These are phyloP conservation scores for Pythium aquatile DNA, from an alignment of 352 stramenopile species.

Conservation along the genomic window DNA sequence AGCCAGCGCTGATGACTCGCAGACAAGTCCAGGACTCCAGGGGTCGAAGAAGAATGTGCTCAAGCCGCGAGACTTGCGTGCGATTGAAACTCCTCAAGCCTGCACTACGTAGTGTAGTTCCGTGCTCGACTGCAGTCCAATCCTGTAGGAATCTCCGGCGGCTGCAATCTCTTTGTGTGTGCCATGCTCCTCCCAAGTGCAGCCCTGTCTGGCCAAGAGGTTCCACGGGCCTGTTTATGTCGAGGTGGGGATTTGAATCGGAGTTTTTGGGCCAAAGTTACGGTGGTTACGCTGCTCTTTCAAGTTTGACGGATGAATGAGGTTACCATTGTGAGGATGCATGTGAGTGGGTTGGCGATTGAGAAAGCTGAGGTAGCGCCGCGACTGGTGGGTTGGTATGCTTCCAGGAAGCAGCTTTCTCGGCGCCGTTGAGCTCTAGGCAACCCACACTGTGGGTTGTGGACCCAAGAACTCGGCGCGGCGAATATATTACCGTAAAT, in stretches of 20 bases:
- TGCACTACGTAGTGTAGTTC: not conserved
- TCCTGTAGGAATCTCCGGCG: not conserved
- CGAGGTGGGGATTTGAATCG: not conserved
- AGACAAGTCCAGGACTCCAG: not conserved
- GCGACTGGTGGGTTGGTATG: too few species aligned
- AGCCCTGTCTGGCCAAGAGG: not conserved
- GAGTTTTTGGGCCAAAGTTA: not conserved
- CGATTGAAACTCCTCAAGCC: not conserved
- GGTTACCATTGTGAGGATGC: not conserved
- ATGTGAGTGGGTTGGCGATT: not conserved
- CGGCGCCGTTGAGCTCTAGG: not conserved
- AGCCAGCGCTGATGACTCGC: too few species aligned
- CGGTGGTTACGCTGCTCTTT: not conserved
- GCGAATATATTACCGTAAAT: slow-evolving; percentile 4
- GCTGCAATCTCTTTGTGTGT: slow-evolving; percentile 7
- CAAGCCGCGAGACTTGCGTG: not conserved
- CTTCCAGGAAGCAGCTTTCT: too few species aligned
- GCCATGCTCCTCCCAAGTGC: not conserved
- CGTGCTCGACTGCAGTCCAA: not conserved
- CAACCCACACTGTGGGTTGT: not conserved
- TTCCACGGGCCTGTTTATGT: not conserved
- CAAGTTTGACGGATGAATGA: too few species aligned
- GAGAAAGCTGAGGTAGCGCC: not conserved
- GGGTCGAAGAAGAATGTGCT: not conserved
- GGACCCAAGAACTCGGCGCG: not conserved